Conservation (phyloP, 2,329 filamentous ascomycete genomes). For the Cadophora gregata region DNA sequence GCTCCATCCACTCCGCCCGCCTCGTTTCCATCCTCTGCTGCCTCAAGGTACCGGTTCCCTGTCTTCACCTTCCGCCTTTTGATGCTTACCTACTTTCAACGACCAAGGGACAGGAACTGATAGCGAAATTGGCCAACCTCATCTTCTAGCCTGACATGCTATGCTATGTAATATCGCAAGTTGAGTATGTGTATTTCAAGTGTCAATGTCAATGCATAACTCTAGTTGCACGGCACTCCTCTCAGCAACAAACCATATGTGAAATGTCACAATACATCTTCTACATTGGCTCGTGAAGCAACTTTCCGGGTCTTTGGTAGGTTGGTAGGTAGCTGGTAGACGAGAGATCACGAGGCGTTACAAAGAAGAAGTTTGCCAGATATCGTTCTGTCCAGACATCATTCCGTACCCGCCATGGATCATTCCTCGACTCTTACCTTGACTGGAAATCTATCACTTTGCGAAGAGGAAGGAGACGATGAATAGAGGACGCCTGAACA, state of each 20-base stretch:
- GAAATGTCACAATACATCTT: neutral
- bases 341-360: neutral
- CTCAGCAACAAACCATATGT: slow-evolving; percentile 2
- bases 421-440: neutral
- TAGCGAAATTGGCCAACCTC: neutral
- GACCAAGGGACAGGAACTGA: neutral
- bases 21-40: too few species aligned
- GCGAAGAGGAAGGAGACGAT: neutral
- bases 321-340: too few species aligned
- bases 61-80: neutral
- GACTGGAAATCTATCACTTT: neutral
- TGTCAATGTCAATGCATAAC: neutral
- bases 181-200: too few species aligned
- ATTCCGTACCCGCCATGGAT: neutral
- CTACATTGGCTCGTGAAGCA: neutral
- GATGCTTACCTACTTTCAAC: too few species aligned
- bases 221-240: neutral
- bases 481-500: neutral
- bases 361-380: neutral
- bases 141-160: neutral
- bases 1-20: neutral
- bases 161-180: neutral
- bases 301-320: neutral
- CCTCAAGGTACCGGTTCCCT: too few species aligned
- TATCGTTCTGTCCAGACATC: neutral